phyloP scores from a whole-genome alignment of 2,329 filamentous ascomycete genomes.

The Teratosphaeria pseudoeucalypti region DNA sequence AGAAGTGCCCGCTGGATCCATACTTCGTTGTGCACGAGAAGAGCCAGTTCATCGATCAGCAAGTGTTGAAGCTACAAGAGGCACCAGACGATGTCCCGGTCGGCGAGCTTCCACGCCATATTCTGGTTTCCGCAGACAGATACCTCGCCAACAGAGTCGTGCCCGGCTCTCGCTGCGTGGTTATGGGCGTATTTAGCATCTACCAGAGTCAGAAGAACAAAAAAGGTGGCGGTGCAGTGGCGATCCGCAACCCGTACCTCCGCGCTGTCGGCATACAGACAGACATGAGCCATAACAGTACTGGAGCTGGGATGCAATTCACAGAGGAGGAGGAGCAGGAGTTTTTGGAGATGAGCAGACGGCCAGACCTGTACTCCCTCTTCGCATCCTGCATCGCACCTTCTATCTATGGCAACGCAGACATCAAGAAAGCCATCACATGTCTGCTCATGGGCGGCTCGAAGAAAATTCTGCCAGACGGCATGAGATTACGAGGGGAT shows the following conservation, averaged over 20 bases:
- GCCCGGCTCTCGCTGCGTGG: constrained; percentile 83
- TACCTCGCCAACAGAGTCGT: constrained; percentile 94
- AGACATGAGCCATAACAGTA: constrained; percentile 79
- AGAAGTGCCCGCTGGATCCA: constrained; percentile 83
- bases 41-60: constrained; percentile 91
- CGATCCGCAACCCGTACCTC: constrained; percentile 90
- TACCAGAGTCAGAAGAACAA: constrained; percentile 78
- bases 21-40: constrained; percentile 95
- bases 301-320: constrained; percentile 59
- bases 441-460: constrained; percentile 89
- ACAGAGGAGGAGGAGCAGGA: constrained; percentile 96
- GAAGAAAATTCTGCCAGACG: constrained; percentile 94
- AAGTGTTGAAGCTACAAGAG: constrained; percentile 95
- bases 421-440: constrained; percentile 96
- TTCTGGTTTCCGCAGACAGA: constrained; percentile 90
- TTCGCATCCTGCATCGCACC: constrained; percentile 91
- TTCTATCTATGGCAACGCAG: constrained; percentile 88
- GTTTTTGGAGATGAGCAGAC: constrained; percentile 79
- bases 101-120: constrained; percentile 87
- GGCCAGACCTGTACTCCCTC: constrained; percentile 82
- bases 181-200: constrained; percentile 97
- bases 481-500: constrained; percentile 94
- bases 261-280: constrained; percentile 86
- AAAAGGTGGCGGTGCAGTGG: constrained; percentile 74
- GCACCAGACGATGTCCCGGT: constrained; percentile 96